Evolutionary conservation across 1,139 yeast species (phyloP).

Genomic region (Saccharomycopsis crataegensis): DNA sequence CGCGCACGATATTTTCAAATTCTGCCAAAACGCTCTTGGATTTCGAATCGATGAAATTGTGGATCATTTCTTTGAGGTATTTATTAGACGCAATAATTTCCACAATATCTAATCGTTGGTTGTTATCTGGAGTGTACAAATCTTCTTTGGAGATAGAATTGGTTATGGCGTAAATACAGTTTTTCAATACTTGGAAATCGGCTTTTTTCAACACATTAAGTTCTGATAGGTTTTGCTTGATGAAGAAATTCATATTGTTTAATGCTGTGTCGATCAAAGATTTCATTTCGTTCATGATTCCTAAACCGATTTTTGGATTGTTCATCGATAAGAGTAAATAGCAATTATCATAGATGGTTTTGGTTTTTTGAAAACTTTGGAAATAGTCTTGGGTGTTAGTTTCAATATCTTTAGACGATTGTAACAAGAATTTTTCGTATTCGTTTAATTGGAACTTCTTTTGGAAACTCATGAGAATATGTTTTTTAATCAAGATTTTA

Average conservation of each 20-base stretch:
- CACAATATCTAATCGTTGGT: background rate
- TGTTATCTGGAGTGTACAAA: background rate
- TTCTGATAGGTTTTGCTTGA: conserved; percentile 21
- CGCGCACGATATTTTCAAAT: conserved; percentile 28
- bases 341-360: conserved; percentile 58
- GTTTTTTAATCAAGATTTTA: conserved; percentile 43
- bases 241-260: conserved; percentile 35
- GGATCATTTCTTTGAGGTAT: conserved; percentile 44
- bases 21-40: conserved; percentile 53
- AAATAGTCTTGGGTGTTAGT: conserved; percentile 55
- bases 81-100: conserved; percentile 18
- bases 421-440: conserved; percentile 54
- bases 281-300: conserved; percentile 57
- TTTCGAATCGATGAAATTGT: conserved; percentile 51
- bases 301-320: conserved; percentile 63
- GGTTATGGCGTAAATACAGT: conserved; percentile 27
- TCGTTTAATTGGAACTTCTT: conserved; percentile 62
- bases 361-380: conserved; percentile 50
- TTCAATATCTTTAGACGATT: conserved; percentile 26
- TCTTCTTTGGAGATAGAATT: conserved; percentile 4
- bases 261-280: conserved; percentile 44
- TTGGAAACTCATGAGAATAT: conserved; percentile 50
- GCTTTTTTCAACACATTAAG: conserved; percentile 26
- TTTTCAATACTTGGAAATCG: conserved; percentile 32
- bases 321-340: conserved; percentile 61